Evolutionary conservation across 169 alveolate species (phyloP).

Genomic region (Theileria parva): DNA sequence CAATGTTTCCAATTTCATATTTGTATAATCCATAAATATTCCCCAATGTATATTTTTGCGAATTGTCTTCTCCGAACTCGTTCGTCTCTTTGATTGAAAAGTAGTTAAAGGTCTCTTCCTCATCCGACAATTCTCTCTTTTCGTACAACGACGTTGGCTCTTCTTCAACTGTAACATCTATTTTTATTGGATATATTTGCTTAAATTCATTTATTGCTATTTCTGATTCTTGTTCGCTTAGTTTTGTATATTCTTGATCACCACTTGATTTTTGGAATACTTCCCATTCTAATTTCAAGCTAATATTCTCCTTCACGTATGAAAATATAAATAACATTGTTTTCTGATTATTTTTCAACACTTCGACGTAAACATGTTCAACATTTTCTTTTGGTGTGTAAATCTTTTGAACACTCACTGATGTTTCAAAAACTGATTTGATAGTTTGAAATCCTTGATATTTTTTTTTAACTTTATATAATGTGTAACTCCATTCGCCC

Average conservation of each 20-base stretch:
- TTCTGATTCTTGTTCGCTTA: background rate
- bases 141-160: background rate
- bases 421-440: background rate
- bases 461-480: background rate
- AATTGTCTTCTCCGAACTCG: background rate
- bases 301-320: no score
- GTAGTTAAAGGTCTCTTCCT: background rate
- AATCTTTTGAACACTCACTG: no score
- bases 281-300: background rate
- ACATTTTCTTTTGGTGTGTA: no score
- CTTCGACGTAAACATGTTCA: no score
- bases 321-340: no score
- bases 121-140: background rate
- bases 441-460: background rate
- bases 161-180: background rate
- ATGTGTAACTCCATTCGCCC: slow-evolving; percentile 7
- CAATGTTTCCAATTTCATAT: background rate
- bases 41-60: background rate
- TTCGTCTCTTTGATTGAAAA: background rate
- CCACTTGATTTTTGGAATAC: background rate
- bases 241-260: no score
- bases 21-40: background rate
- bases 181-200: background rate
- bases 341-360: no score
- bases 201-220: no score